phyloP scores from a whole-genome alignment of 179 eudicot genomes.

The Patellifolia procumbens region DNA sequence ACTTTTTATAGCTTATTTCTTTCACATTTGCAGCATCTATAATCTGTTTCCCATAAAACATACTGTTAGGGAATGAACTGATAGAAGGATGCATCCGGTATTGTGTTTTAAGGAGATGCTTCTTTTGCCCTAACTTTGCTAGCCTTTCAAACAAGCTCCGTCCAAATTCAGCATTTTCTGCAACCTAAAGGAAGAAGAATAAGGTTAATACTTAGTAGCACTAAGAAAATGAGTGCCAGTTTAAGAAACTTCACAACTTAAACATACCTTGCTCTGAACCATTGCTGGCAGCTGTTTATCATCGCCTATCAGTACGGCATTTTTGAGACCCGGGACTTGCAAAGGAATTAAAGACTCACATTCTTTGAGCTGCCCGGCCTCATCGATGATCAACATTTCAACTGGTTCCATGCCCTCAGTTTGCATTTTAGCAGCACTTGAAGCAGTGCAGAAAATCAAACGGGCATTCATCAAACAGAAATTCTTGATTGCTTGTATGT shows the following conservation, averaged over 20 bases:
- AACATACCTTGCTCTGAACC: slow-evolving; percentile 67
- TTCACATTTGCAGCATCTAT: no score
- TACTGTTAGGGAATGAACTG: slow-evolving; percentile 59
- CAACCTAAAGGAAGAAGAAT: slow-evolving; percentile 3
- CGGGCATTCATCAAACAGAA: slow-evolving; percentile 53
- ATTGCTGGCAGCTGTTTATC: slow-evolving; percentile 71
- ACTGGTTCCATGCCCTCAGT: slow-evolving; percentile 31
- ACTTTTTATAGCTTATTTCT: no score
- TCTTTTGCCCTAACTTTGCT: slow-evolving; percentile 40
- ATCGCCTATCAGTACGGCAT: slow-evolving; percentile 65
- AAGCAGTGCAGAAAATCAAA: slow-evolving; percentile 66
- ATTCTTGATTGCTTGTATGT: slow-evolving; percentile 23
- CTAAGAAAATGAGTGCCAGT: background rate
- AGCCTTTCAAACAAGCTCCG: slow-evolving; percentile 74
- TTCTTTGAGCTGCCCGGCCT: slow-evolving; percentile 80
- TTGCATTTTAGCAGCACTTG: slow-evolving; percentile 52
- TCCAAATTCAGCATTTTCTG: slow-evolving; percentile 48
- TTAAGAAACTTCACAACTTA: background rate
- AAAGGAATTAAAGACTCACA: slow-evolving; percentile 71
- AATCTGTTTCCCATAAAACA: slow-evolving; percentile 29
- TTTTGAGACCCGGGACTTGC: slow-evolving; percentile 55
- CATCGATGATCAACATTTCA: slow-evolving; percentile 57
- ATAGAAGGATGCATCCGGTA: slow-evolving; percentile 82
- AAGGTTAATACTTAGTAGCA: background rate
- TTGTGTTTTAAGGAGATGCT: slow-evolving; percentile 59